Percentiles rank a stretch among this genome's conserved stretches.
These are phyloP conservation scores for Orbilia ellipsospora DNA, from an alignment of 2,329 filamentous ascomycete species.

Conservation along the genomic window DNA sequence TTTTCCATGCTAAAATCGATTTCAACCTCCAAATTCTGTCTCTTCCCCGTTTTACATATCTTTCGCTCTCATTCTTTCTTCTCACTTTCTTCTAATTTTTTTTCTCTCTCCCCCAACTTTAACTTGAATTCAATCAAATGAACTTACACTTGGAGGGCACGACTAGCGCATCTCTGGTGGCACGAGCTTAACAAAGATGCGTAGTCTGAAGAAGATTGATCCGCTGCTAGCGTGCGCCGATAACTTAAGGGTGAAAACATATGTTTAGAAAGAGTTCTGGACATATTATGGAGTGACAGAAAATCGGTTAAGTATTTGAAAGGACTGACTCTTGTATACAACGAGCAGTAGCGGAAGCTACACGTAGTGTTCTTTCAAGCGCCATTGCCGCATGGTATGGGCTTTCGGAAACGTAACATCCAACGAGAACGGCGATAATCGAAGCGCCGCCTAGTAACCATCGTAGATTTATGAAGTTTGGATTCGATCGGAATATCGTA, in stretches of 20 bases:
- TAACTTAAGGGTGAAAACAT: slow-evolving; percentile 28
- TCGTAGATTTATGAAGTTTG: not conserved
- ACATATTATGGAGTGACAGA: not conserved
- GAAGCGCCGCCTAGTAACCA: slow-evolving; percentile 42
- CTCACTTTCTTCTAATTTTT: not conserved
- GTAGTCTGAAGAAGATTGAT: slow-evolving; percentile 24
- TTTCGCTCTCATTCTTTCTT: no score
- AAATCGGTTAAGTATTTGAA: not conserved
- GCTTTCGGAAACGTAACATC: slow-evolving; percentile 36
- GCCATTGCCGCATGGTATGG: slow-evolving; percentile 49
- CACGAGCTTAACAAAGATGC: slow-evolving; percentile 33
- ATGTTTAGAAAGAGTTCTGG: slow-evolving; percentile 15
- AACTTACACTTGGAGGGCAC: slow-evolving; percentile 46
- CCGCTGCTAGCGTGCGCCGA: slow-evolving; percentile 31
- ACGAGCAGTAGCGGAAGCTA: slow-evolving; percentile 41
- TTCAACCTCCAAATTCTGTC: not conserved
- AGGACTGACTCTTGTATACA: slow-evolving; percentile 53
- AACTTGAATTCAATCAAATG: no score
- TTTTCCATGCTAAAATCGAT: slow-evolving; percentile 72
- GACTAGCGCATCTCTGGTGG: slow-evolving; percentile 47
- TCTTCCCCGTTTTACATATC: not conserved
- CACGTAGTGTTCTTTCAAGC: slow-evolving; percentile 47
- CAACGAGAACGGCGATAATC: slow-evolving; percentile 8
- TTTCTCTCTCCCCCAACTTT: not conserved
- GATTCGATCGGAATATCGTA: slow-evolving; percentile 14